Percentiles rank a stretch among this genome's conserved stretches.
Conservation (phyloP, 495 filamentous ascomycete species). For the Daldinia bambusicola region DNA sequence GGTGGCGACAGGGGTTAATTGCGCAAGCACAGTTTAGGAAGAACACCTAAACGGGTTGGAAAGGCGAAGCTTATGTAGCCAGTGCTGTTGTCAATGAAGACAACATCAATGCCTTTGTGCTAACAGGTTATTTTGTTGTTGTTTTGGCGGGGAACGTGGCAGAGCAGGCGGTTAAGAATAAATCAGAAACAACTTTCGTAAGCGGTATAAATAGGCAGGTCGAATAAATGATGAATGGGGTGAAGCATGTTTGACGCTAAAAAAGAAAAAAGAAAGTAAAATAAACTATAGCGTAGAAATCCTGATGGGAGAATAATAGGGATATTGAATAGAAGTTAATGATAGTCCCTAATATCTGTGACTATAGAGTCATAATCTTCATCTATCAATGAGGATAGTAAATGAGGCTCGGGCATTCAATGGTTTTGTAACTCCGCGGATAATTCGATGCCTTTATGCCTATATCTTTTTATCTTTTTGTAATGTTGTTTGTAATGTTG, state of each 20-base stretch:
- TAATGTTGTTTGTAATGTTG: no score
- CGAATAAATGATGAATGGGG: slow-evolving; percentile 9
- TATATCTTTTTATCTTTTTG: not conserved
- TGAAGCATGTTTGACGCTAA: slow-evolving; percentile 30
- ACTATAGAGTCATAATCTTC: not conserved
- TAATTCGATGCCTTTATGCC: not conserved
- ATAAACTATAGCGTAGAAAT: slow-evolving; percentile 12
- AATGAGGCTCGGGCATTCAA: not conserved
- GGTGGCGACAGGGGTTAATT: not conserved
- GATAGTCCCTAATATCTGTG: not conserved
- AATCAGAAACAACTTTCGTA: slow-evolving; percentile 16
- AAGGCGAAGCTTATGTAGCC: not conserved
- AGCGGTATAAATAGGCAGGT: slow-evolving; percentile 9
- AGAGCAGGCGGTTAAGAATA: slow-evolving; percentile 26
- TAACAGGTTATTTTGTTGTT: not conserved
- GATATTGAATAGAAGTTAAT: not conserved
- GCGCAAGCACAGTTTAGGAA: not conserved
- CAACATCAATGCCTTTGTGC: slow-evolving; percentile 22
- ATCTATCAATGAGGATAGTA: not conserved
- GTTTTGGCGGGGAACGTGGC: slow-evolving; percentile 20
- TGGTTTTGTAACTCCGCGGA: slow-evolving; percentile 14
- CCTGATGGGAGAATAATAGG: slow-evolving; percentile 8
- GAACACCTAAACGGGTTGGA: not conserved
- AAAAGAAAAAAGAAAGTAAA: no score
- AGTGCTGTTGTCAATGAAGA: not conserved